Evolutionary conservation across 2,329 filamentous ascomycete genomes (phyloP).

Genomic region (Trichoderma afroharzianum): DNA sequence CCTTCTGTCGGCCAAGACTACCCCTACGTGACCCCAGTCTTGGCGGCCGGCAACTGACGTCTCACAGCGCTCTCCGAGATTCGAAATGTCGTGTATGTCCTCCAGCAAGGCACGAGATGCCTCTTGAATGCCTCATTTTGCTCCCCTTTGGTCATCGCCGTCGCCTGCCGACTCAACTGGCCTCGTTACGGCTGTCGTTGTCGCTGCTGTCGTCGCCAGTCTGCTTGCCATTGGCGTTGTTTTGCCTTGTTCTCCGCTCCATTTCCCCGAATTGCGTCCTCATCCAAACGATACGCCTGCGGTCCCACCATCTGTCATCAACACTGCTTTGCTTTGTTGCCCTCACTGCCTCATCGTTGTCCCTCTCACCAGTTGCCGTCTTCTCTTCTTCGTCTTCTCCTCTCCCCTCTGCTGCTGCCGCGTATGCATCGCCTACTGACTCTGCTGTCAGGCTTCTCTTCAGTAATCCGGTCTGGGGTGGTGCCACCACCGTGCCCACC

Average conservation of each 20-base stretch:
- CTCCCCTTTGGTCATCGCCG: neutral
- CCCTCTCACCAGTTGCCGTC: neutral
- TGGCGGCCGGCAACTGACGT: constrained; percentile 33
- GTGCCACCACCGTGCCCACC: constrained; percentile 47
- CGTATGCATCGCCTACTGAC: constrained; percentile 12
- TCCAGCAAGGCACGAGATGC: neutral
- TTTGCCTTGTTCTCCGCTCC: neutral
- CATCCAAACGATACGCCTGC: neutral
- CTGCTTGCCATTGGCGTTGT: neutral
- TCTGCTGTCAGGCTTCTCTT: constrained; percentile 51
- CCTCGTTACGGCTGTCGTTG: neutral
- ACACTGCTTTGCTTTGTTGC: neutral
- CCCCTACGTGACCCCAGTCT: constrained; percentile 15
- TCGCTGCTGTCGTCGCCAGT: neutral
- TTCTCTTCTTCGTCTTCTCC: neutral
- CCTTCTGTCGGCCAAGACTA: constrained; percentile 17
- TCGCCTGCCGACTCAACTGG: neutral
- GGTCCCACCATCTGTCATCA: neutral
- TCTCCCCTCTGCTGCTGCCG: neutral
- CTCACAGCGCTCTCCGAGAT: constrained; percentile 46
- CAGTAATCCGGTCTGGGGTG: constrained; percentile 55
- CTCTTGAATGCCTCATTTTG: neutral
- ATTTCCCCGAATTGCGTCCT: neutral
- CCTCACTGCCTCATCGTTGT: neutral
- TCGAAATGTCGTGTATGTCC: constrained; percentile 47